Conservation (phyloP, 2,329 filamentous ascomycete genomes). For the Endocalyx cinctus region DNA sequence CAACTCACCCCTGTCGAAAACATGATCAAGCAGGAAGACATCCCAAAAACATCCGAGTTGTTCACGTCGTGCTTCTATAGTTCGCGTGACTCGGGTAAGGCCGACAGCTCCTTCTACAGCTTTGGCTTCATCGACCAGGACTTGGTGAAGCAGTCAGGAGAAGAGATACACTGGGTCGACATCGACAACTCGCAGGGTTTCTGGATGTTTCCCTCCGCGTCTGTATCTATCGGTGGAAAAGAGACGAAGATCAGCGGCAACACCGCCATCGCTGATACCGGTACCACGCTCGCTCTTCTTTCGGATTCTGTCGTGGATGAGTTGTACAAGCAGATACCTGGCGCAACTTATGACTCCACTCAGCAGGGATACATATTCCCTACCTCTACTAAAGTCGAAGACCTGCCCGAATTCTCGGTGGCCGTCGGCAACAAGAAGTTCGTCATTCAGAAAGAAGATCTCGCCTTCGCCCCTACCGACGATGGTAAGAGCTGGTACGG, state of each 20-base stretch:
- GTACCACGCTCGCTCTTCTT: constrained; percentile 63
- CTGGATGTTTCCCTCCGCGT: constrained; percentile 60
- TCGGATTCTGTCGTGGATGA: constrained; percentile 56
- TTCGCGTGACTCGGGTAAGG: constrained; percentile 46
- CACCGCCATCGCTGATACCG: constrained; percentile 67
- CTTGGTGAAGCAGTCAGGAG: constrained; percentile 48
- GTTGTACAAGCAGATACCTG: constrained; percentile 61
- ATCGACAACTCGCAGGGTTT: constrained; percentile 63
- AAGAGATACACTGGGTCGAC: constrained; percentile 54
- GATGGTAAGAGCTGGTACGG: constrained; percentile 51
- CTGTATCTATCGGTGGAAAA: constrained; percentile 53
- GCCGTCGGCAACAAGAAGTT: constrained; percentile 59
- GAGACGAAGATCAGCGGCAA: constrained; percentile 48
- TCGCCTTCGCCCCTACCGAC: constrained; percentile 53
- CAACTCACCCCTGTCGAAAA: constrained; percentile 64
- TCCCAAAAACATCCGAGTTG: constrained; percentile 47
- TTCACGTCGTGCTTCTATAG: constrained; percentile 63
- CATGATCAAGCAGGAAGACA: constrained; percentile 50
- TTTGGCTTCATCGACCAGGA: constrained; percentile 67
- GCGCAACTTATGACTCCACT: constrained; percentile 48
- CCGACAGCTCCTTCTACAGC: constrained; percentile 60
- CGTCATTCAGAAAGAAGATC: constrained; percentile 57
- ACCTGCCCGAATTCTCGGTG: constrained; percentile 58
- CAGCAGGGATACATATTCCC: constrained; percentile 65
- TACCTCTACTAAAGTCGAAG: constrained; percentile 39